phyloP scores from a whole-genome alignment of 352 stramenopile genomes.

The Globisporangium echinulatum region DNA sequence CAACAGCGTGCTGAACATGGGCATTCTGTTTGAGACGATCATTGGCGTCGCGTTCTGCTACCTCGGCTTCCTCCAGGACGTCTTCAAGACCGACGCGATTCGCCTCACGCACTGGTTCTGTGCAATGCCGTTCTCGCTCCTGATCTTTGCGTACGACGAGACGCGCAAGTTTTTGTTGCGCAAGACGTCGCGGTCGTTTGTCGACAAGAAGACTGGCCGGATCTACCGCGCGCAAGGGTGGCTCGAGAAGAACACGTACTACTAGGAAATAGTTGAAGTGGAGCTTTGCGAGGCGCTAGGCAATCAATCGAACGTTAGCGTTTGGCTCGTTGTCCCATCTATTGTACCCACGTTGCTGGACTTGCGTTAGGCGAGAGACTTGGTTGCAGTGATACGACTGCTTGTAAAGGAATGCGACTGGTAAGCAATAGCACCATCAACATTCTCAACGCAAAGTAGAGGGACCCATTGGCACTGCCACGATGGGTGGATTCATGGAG shows the following conservation, averaged over 20 bases:
- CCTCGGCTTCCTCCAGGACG: constrained; percentile 50
- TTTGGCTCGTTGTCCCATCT: not conserved
- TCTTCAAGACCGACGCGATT: constrained; percentile 71
- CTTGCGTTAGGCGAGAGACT: too few species aligned
- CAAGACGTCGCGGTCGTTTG: constrained; percentile 47
- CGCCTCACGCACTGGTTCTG: constrained; percentile 80
- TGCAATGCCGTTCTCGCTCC: constrained; percentile 74
- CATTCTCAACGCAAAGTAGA: too few species aligned
- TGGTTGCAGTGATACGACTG: too few species aligned
- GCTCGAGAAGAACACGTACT: constrained; percentile 81
- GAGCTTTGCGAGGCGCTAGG: too few species aligned
- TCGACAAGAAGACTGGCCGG: constrained; percentile 48
- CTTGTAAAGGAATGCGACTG: too few species aligned
- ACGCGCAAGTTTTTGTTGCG: constrained; percentile 82
- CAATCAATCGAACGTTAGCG: not conserved
- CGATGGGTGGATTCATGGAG: too few species aligned
- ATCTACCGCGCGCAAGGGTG: constrained; percentile 53
- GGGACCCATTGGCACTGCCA: too few species aligned
- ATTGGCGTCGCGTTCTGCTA: constrained; percentile 75
- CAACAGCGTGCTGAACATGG: constrained; percentile 87
- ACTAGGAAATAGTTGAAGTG: constrained; percentile 24
- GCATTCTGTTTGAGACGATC: constrained; percentile 81
- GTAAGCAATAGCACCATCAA: too few species aligned
- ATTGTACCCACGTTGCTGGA: too few species aligned
- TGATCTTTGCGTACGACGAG: constrained; percentile 86